These are phyloP conservation scores for Dactylorhiza incarnata DNA, from an alignment of 106 monocot genomes.

Conservation along the genomic window DNA sequence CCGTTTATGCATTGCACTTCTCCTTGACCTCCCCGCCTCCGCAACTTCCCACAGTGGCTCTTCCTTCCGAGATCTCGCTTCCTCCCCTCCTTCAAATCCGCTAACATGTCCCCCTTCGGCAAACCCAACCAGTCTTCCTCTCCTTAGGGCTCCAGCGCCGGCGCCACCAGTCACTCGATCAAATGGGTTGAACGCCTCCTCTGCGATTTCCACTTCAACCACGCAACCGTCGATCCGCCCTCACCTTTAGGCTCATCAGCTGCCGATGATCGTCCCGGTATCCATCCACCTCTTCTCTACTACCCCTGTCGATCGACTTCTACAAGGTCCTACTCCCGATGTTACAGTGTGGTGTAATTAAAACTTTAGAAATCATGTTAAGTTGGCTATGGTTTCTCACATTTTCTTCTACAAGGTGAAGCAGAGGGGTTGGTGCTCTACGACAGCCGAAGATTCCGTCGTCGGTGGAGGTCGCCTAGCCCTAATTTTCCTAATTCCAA, in stretches of 20 bases:
- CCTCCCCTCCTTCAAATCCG: background rate
- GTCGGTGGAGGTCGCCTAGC: too few species aligned
- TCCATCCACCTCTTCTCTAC: conserved; percentile 16
- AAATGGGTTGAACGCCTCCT: conserved; percentile 88
- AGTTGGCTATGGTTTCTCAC: background rate
- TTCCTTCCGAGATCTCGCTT: background rate
- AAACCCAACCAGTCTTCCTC: conserved; percentile 4
- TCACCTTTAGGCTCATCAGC: conserved; percentile 15
- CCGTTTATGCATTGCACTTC: too few species aligned
- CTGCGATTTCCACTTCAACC: conserved; percentile 65
- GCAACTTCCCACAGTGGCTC: conserved; percentile 7
- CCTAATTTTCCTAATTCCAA: too few species aligned
- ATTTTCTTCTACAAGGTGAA: too few species aligned
- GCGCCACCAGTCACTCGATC: conserved; percentile 33
- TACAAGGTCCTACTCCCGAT: conserved; percentile 33
- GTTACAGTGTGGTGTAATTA: background rate
- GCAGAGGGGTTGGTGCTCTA: too few species aligned
- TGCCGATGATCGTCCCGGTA: conserved; percentile 10
- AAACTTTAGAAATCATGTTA: background rate
- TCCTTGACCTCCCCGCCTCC: too few species aligned
- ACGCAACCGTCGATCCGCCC: conserved; percentile 12
- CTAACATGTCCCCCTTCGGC: background rate
- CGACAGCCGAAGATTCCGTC: too few species aligned
- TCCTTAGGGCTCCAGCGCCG: conserved; percentile 1
- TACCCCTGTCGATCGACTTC: conserved; percentile 72